Base-by-base conservation (phyloP, 495 filamentous ascomycete species). In the Venustampulla echinocandica region DNA sequence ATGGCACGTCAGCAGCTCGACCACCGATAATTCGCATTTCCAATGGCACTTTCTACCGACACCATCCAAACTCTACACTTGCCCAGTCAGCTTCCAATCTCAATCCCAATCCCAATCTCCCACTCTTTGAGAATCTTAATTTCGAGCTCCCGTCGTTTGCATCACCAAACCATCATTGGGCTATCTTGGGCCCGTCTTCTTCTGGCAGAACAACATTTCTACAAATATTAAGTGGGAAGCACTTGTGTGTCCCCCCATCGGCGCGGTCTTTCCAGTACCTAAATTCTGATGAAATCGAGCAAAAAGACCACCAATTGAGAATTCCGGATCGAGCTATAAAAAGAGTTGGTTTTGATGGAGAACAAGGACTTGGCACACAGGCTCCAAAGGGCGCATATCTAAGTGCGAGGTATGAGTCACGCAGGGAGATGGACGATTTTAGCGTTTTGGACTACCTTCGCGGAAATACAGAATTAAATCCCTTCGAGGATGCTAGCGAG, bases 361-460 rank as follows among this genome's bases (percentile, higher is more conserved):
- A 85, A 53, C 69, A 71, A 11, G 59, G 62, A 10, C 42, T 53
- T 33, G 51, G 57, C 1, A 49, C 49, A 3, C 52, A 64, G 17
- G 63, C 67, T 5, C 63, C 69, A 0, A 63, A 79, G 1, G 88
- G 87, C 9, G 80, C 85, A 10, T 95, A 96, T 55, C 64, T 97
- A 25, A 87, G 85, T 53, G 87, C 88, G 10, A 74, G 92, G n/a
- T 98, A 98, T 65, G 92, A 98, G 69, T 88, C 84, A 45, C 64
- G 80, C 38, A 70, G 87, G 15, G 90, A 95, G 59, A 84, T 78
- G 41, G 89, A 84, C 7, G 92, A 97, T 62, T 90, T 89, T 63
- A 84, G 84, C 17, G 75, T 98, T 1, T 56, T 68, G 39, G 81
- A 92, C 56, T 97, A 82, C 59, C 65, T 98, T 21, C 72, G 72